phyloP scores from a whole-genome alignment of 371 early-diverging fungal genomes.

The Choanephora cucurbitarum region DNA sequence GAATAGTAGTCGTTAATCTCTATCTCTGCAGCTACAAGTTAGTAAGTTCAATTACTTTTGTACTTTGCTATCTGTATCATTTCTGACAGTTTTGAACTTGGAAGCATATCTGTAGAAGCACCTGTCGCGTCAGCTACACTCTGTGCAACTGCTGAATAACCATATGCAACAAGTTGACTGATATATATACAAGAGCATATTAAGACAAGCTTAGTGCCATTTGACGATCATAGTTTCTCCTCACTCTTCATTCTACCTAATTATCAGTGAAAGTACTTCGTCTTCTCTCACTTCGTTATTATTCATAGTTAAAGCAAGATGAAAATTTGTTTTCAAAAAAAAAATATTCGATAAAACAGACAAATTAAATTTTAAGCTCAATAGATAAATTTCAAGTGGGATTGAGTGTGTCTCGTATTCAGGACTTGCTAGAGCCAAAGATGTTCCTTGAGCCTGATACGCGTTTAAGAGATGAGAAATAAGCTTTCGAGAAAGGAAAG shows the following conservation, averaged over 20 bases:
- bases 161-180: constrained; percentile 69
- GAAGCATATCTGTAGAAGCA: constrained; percentile 47
- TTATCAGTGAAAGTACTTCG: constrained; percentile 59
- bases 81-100: constrained; percentile 56
- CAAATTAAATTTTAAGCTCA: too few species aligned
- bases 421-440: too few species aligned
- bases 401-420: too few species aligned
- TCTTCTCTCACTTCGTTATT: constrained; percentile 41
- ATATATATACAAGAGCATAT: not conserved
- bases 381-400: too few species aligned
- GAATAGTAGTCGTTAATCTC: not conserved
- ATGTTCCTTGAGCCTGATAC: too few species aligned
- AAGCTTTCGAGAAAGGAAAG: too few species aligned
- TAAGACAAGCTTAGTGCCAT: not conserved
- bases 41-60: constrained; percentile 32
- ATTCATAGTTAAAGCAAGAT: constrained; percentile 24
- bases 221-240: too few species aligned
- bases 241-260: constrained; percentile 38
- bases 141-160: constrained; percentile 62
- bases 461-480: too few species aligned
- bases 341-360: too few species aligned
- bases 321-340: not conserved
- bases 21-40: not conserved
- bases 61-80: constrained; percentile 53
- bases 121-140: constrained; percentile 64